Percentiles rank a stretch among this genome's conserved stretches.
phyloP scores from a whole-genome alignment of 2,329 filamentous ascomycete genomes.

The Cordyceps militaris region DNA sequence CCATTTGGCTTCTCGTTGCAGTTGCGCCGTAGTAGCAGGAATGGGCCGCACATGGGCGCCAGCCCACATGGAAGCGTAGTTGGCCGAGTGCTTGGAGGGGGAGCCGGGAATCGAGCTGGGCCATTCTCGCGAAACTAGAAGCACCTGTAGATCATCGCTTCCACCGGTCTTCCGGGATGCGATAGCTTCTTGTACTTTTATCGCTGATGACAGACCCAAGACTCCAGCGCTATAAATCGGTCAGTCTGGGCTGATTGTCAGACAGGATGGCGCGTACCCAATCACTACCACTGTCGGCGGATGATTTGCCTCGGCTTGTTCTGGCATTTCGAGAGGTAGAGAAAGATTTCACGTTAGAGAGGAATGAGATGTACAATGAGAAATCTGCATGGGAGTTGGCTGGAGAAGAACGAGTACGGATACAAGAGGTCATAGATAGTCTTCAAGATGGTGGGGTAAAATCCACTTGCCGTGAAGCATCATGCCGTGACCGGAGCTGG shows the following conservation, averaged over 20 bases:
- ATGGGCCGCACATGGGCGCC: slow-evolving; percentile 50
- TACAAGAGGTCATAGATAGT: background rate
- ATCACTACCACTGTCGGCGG: slow-evolving; percentile 12
- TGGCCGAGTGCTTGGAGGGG: slow-evolving; percentile 22
- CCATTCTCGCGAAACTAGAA: slow-evolving; percentile 29
- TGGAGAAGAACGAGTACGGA: too few species aligned
- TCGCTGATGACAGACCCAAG: slow-evolving; percentile 42
- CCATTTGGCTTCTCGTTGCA: slow-evolving; percentile 27
- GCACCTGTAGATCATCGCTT: slow-evolving; percentile 12
- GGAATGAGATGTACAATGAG: background rate
- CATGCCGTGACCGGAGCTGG: background rate
- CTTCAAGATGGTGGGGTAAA: background rate
- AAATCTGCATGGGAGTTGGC: background rate
- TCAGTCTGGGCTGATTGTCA: background rate
- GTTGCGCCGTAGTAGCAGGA: slow-evolving; percentile 28
- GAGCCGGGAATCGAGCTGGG: slow-evolving; percentile 27
- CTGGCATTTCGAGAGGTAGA: background rate
- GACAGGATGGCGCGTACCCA: background rate
- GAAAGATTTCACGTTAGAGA: background rate
- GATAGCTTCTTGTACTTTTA: slow-evolving; percentile 33
- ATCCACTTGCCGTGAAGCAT: background rate
- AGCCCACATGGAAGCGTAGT: slow-evolving; percentile 52
- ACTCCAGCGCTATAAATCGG: slow-evolving; percentile 41
- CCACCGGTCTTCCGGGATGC: background rate
- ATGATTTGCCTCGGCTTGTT: background rate